phyloP scores from a whole-genome alignment of 2,329 filamentous ascomycete genomes.

The Trichoderma cornu-damae region DNA sequence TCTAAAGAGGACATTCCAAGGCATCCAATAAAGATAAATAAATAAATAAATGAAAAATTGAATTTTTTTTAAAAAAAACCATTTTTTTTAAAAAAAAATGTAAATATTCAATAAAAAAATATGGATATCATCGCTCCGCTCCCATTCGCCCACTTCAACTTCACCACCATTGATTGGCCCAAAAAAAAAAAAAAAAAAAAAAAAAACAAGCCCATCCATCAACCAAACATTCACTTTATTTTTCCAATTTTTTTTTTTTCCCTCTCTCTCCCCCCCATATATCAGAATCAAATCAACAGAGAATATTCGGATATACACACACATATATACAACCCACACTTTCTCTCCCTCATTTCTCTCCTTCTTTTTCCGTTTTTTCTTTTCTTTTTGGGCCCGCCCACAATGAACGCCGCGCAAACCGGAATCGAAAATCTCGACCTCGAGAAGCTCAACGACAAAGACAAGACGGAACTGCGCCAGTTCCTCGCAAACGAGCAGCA shows the following conservation, averaged over 20 bases:
- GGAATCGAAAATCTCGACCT: constrained; percentile 56
- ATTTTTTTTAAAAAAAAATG: too few species aligned
- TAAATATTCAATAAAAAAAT: not conserved
- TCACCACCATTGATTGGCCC: constrained; percentile 6
- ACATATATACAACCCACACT: too few species aligned
- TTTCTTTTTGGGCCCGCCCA: too few species aligned
- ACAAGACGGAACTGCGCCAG: constrained; percentile 82
- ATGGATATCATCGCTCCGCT: not conserved
- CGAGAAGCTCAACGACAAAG: constrained; percentile 68
- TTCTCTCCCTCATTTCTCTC: too few species aligned
- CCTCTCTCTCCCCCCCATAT: too few species aligned
- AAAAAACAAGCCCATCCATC: constrained; percentile 14
- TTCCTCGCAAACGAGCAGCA: constrained; percentile 81
- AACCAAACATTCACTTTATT: not conserved
- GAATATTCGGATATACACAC: too few species aligned
- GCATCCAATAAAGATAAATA: too few species aligned
- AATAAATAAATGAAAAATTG: too few species aligned
- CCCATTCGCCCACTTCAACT: not conserved
- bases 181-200: not conserved
- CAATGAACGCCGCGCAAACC: constrained; percentile 35
- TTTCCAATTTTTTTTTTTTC: too few species aligned
- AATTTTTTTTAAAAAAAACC: too few species aligned
- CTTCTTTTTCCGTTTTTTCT: not conserved
- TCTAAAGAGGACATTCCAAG: too few species aligned
- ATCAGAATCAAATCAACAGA: too few species aligned